Evolutionary conservation across 2,329 filamentous ascomycete genomes (phyloP).

Genomic region (Cladophialophora psammophila): DNA sequence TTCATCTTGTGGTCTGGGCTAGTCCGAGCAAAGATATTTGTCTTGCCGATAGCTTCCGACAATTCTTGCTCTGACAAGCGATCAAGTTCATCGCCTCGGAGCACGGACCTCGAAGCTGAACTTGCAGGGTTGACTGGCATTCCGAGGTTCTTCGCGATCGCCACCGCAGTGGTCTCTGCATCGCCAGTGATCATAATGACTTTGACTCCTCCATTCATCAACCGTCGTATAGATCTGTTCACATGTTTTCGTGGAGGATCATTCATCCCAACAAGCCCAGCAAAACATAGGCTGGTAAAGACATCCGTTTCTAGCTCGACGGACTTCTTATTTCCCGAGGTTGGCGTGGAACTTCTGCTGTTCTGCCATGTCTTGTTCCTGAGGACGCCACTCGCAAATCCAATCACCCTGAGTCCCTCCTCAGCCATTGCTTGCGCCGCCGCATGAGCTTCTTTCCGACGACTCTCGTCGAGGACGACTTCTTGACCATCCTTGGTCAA

Average conservation of each 20-base stretch:
- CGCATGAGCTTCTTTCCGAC: constrained; percentile 75
- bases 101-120: constrained; percentile 67
- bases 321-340: constrained; percentile 42
- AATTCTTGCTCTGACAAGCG: constrained; percentile 86
- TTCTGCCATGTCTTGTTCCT: constrained; percentile 53
- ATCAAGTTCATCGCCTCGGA: constrained; percentile 92
- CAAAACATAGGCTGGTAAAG: constrained; percentile 85
- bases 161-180: constrained; percentile 90
- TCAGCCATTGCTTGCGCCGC: constrained; percentile 87
- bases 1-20: constrained; percentile 98
- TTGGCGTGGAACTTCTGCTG: constrained; percentile 61
- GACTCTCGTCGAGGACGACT: constrained; percentile 78
- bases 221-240: constrained; percentile 81
- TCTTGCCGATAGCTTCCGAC: constrained; percentile 81
- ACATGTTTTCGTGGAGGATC: constrained; percentile 93
- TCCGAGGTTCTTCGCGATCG: constrained; percentile 92
- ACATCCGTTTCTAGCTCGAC: constrained; percentile 69
- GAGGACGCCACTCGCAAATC: constrained; percentile 86
- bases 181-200: constrained; percentile 99
- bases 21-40: constrained; percentile 93
- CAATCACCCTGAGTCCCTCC: constrained; percentile 87
- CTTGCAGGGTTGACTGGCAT: constrained; percentile 74
- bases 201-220: constrained; percentile 94
- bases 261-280: constrained; percentile 94
- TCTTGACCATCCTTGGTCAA: constrained; percentile 85